phyloP scores from a whole-genome alignment of 129 eudicot species.

The Centrapalus pauciflorus region DNA sequence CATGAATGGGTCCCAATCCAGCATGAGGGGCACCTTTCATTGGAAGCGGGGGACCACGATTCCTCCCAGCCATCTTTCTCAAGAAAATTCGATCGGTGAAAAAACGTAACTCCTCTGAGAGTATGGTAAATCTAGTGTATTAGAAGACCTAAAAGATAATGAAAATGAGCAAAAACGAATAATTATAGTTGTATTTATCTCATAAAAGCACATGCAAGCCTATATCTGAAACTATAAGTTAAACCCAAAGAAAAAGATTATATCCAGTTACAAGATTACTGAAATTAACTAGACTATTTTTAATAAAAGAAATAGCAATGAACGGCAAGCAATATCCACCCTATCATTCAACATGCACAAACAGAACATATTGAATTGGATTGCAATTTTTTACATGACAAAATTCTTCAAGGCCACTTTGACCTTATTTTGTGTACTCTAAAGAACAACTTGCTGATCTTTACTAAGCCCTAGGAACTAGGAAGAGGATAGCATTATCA shows the following conservation, averaged over 20 bases:
- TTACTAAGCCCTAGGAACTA: too few relatives aligned
- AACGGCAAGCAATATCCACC: not conserved
- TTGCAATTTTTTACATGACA: too few relatives aligned
- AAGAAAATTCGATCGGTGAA: not conserved
- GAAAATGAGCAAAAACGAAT: not conserved
- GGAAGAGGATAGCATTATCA: too few relatives aligned
- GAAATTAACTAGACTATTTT: not conserved
- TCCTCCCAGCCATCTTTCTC: constrained; percentile 69
- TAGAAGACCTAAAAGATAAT: not conserved
- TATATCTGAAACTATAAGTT: not conserved
- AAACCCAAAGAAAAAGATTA: not conserved
- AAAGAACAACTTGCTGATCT: too few relatives aligned
- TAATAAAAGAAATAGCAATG: too few relatives aligned
- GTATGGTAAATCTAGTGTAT: not conserved
- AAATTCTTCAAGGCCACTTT: too few relatives aligned
- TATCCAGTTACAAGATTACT: not conserved
- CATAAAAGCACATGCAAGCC: not conserved
- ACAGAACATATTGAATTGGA: too few relatives aligned
- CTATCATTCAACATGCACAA: not conserved
- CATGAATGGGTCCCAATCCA: constrained; percentile 47
- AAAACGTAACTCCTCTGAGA: not conserved
- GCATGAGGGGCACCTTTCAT: constrained; percentile 55
- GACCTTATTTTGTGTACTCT: too few relatives aligned
- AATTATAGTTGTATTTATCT: not conserved
- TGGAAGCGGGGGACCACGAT: constrained; percentile 76